phyloP scores from a whole-genome alignment of 257 asterid species.

The Penstemon davidsonii region DNA sequence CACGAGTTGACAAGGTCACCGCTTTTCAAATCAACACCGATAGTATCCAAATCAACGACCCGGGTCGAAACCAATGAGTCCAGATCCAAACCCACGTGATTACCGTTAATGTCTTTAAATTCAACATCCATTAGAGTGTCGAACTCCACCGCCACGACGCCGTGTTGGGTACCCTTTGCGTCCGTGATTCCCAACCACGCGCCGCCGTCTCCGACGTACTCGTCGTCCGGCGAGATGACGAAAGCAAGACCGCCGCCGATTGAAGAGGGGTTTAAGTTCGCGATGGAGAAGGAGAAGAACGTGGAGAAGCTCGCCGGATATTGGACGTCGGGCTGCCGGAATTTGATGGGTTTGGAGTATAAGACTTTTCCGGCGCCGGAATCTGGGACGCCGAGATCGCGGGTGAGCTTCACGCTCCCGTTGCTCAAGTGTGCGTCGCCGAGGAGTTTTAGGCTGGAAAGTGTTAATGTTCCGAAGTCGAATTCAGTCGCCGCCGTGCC shows the following conservation, averaged over 20 bases:
- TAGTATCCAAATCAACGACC: constrained; percentile 50
- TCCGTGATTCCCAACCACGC: constrained; percentile 64
- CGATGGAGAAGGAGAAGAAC: constrained; percentile 71
- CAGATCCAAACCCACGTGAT: constrained; percentile 84
- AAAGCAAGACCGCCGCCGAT: constrained; percentile 91
- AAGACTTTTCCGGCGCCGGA: constrained; percentile 76
- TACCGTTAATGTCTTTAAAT: constrained; percentile 66
- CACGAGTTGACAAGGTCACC: constrained; percentile 79
- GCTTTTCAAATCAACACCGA: constrained; percentile 67
- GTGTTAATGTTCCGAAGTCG: constrained; percentile 58
- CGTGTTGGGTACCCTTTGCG: constrained; percentile 42
- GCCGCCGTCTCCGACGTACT: constrained; percentile 65
- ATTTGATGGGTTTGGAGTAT: constrained; percentile 61
- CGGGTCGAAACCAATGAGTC: constrained; percentile 62
- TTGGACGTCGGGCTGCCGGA: constrained; percentile 50
- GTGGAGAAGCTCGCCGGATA: constrained; percentile 61
- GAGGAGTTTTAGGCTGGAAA: constrained; percentile 63
- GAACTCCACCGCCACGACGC: constrained; percentile 69
- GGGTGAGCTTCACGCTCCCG: constrained; percentile 64
- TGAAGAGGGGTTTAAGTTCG: constrained; percentile 66
- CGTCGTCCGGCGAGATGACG: constrained; percentile 64
- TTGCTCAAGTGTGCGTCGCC: constrained; percentile 84
- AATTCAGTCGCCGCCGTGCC: constrained; percentile 40
- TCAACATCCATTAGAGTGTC: constrained; percentile 83
- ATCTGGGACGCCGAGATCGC: constrained; percentile 68